Evolutionary conservation across 2,329 filamentous ascomycete genomes (phyloP), one percentile per base, ranked within the genome.

Genomic region (Ceratocystiopsis minuta): DNA sequence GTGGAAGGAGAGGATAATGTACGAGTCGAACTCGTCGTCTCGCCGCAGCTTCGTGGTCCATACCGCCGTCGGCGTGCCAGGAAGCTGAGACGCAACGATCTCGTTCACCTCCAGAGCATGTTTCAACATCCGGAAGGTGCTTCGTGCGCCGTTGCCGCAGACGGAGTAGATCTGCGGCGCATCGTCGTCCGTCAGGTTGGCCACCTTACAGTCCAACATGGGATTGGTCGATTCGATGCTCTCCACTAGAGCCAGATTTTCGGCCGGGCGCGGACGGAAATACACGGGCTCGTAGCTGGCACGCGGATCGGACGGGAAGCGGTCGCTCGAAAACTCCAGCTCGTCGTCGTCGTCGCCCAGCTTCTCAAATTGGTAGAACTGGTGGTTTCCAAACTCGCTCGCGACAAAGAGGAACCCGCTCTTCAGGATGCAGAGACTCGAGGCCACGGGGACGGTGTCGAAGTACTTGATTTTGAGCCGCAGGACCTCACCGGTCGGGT

Each of bases 351-450:
- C 88, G 48, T 98, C 90, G 36, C 88, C 92, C 7, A 99, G 74
- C 54, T 94, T 93, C 57, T 95, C 86, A 48, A 99, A 93, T 56
- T 96, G 88, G 59, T 96, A 98, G 51, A 98, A 86, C 46, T 86
- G 77, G 55, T 92, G 83, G 56, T 95, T 90, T 28, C 92, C 90
- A 48, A 81, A 86, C 59, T 98, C 88, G 53, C 83, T 84, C 9
- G 86, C 85, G 41, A 88, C 80, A 54, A 90, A 98, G 12, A 98
- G 70, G 55, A 94, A 98, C 24, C 90, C 92, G 49, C 86, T 94
- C 62, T 94, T 94, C 50, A 98, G 61, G 50, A 98, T 94, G 57
- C 86, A 85, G 37, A 99, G 70, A 54, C 75, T 92, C 0, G 82
- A 78, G 0, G 87, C 85, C 34, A 93, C 68, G 0, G 92, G 88